Conservation (phyloP, 2,329 filamentous ascomycete genomes). For the Beauveria medogensis region DNA sequence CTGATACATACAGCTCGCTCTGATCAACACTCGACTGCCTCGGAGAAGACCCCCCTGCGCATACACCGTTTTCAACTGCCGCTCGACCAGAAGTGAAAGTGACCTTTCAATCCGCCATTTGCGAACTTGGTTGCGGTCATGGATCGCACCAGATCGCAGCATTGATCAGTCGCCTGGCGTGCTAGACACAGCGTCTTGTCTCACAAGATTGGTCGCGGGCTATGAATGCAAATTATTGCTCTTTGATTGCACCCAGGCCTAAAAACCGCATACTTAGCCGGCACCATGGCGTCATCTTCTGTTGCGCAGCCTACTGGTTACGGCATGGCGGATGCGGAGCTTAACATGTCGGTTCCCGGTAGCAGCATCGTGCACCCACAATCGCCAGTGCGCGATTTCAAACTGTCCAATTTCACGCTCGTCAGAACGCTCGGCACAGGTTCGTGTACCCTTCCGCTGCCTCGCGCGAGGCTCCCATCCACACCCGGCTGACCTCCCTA, state of each 20-base stretch:
- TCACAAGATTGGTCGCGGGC: background rate
- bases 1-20: background rate
- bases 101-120: background rate
- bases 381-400: conserved; percentile 23
- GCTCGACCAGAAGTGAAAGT: background rate
- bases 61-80: background rate
- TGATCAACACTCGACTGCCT: background rate
- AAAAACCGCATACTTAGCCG: background rate
- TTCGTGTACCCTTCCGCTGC: conserved; percentile 26
- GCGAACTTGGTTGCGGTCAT: conserved; percentile 1
- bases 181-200: background rate
- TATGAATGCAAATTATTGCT: background rate
- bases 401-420: conserved; percentile 55
- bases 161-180: conserved; percentile 3
- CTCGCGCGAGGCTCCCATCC: background rate
- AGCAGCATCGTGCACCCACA: conserved; percentile 13
- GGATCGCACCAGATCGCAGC: background rate
- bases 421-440: conserved; percentile 72
- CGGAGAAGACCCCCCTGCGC: background rate
- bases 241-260: background rate
- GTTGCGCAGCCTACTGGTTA: conserved; percentile 4
- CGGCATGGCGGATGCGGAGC: background rate
- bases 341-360: background rate
- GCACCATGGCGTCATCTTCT: conserved; percentile 5
- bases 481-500: conserved; percentile 20